Base-by-base conservation (phyloP, 23 red algal genomes). In the Chondrus crispus region DNA sequence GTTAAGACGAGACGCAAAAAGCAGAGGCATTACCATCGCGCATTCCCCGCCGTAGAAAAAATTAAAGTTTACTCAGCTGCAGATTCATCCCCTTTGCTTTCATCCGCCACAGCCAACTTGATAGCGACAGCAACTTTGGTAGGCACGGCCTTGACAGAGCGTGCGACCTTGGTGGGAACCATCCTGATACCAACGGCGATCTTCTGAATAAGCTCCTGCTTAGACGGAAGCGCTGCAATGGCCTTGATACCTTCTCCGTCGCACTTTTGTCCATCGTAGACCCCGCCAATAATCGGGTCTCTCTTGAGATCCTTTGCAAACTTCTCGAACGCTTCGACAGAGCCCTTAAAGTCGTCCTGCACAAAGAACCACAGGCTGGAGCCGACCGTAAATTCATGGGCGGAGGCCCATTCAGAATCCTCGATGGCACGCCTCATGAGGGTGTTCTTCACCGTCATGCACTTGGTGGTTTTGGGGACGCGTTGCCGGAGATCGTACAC, bases 291-390 rank as follows among this genome's bases (percentile, higher is more conserved):
- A 14, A 95, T 82, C 4, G 54, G 40, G 18, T 50, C 86, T 68
- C 75, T 55, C 80, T 95, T 96, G 2, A 39, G 36, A 7, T 52
- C 46, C 44, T 93, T 88, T 32, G 79, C 73, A 38, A 91, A 92
- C 1, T 43, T 89, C 60, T 81, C 68, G 58, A 90, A 90, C 26
- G 82, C 62, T 26, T 85, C 29, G 16, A 99, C 86, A 68, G 90
- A 83, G 19, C 47, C 82, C 43, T 93, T 93, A 18, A 99, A 42
- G n/a, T 96, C 92, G 37, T 88, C 93, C 5, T 85, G 45, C 20
- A 95, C 80, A 62, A 99, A 96, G 38, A 99, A 84, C 97, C 97
- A 99, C 13, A 96, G 29, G 82, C 91, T 96, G 36, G 90, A 85
- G 33, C 84, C 60, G 36, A 60, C 35, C 35, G 81, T 73, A 45